Evolutionary conservation across 441 rosid species (phyloP).

Genomic region (Erysimum cheiri): DNA sequence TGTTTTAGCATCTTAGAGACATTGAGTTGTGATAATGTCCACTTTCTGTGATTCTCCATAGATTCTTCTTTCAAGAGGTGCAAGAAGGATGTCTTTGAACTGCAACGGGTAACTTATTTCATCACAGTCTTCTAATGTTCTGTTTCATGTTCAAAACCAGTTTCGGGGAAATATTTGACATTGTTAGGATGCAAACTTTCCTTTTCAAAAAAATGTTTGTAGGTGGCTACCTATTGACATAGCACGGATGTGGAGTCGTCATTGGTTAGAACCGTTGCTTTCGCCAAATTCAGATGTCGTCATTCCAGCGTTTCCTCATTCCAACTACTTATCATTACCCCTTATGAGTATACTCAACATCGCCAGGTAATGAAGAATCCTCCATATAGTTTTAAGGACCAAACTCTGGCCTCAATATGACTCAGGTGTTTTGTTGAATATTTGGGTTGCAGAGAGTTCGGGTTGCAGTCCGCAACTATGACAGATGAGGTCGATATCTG

Average conservation of each 20-base stretch:
- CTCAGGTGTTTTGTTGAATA: neutral
- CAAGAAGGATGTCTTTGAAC: slow-evolving; percentile 74
- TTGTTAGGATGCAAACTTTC: neutral
- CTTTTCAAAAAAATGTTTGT: slow-evolving; percentile 33
- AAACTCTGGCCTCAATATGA: slow-evolving; percentile 10
- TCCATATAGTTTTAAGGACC: neutral
- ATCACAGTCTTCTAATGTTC: neutral
- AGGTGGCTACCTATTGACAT: slow-evolving; percentile 97
- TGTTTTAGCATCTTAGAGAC: neutral
- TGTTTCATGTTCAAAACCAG: slow-evolving; percentile 8
- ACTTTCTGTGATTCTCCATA: slow-evolving; percentile 40
- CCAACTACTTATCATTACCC: slow-evolving; percentile 86
- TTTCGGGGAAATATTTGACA: slow-evolving; percentile 15
- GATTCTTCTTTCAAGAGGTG: slow-evolving; percentile 89
- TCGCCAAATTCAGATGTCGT: slow-evolving; percentile 67
- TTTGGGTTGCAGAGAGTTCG: slow-evolving; percentile 68
- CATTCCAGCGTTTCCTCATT: slow-evolving; percentile 79
- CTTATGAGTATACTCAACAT: slow-evolving; percentile 86
- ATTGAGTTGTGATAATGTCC: slow-evolving; percentile 9
- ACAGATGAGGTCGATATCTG: slow-evolving; percentile 84
- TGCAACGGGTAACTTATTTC: slow-evolving; percentile 78
- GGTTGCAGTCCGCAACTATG: slow-evolving; percentile 67
- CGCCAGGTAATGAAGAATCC: slow-evolving; percentile 67
- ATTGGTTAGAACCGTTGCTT: slow-evolving; percentile 92
- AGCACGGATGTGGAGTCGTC: slow-evolving; percentile 98